A percentile compares a stretch with the other conserved stretches of the same genome.
phyloP scores from a whole-genome alignment of 352 stramenopile species.

The Blastocystis sp. region DNA sequence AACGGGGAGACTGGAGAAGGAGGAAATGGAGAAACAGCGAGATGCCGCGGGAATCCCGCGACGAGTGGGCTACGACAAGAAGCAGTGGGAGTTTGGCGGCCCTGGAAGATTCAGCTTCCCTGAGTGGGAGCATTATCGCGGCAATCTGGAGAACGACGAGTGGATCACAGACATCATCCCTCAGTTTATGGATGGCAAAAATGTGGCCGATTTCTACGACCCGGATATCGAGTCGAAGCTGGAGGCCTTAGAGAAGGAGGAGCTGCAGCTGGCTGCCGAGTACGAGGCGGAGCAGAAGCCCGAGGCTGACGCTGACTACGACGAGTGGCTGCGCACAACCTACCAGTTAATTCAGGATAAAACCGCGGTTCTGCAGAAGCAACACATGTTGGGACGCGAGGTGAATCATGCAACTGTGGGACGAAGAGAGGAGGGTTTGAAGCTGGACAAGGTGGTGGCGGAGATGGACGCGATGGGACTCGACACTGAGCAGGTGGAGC shows the following conservation, averaged over 20 bases:
- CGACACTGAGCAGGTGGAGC: not conserved
- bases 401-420: not conserved
- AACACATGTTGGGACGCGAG: not conserved
- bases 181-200: slow-evolving; percentile 99
- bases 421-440: not conserved
- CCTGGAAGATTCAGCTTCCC: slow-evolving; percentile 92
- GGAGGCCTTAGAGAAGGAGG: slow-evolving; percentile 55
- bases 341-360: slow-evolving; percentile 22
- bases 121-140: slow-evolving; percentile 92
- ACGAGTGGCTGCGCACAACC: slow-evolving; percentile 9
- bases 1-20: slow-evolving; percentile 45
- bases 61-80: slow-evolving; percentile 75
- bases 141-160: slow-evolving; percentile 84
- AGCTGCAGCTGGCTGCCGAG: not conserved
- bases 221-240: slow-evolving; percentile 93
- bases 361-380: not conserved
- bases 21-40: slow-evolving; percentile 32
- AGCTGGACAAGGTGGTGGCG: slow-evolving; percentile 18
- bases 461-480: not conserved
- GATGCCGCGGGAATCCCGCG: slow-evolving; percentile 59
- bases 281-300: slow-evolving; percentile 21
- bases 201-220: slow-evolving; percentile 97
- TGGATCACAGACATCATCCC: slow-evolving; percentile 93
- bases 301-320: slow-evolving; percentile 13
- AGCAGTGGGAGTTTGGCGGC: slow-evolving; percentile 88